Base-by-base conservation (phyloP, 2,329 filamentous ascomycete species). In the Zopfia rhizophila region DNA sequence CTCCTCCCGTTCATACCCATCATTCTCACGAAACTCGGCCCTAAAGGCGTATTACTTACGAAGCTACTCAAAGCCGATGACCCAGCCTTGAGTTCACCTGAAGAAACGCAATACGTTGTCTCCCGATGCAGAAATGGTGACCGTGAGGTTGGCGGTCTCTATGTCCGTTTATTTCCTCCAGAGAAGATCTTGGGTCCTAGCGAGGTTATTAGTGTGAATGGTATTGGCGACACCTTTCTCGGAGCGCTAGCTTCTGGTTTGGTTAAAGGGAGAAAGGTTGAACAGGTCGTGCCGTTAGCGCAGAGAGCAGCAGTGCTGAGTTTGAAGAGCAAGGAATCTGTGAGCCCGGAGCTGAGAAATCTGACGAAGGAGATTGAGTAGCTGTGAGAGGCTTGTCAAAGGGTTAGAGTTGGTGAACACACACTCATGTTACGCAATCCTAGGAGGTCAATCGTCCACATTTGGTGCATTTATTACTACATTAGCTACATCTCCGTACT, bases 161-260 rank as follows among this genome's bases (percentile, higher is more conserved):
- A 97, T 64, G 91, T 97, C 86, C 74, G 85, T 5, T 67, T 87
- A 0, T 75, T 90, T 67, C 84, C 89, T 0, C 78, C 88, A 0
- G 82, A 82, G 1, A 85, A 89, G 65, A 73, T 77, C 12, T 79
- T 96, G 5, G 47, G 59, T 2, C 70, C 76, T 0, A 73, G 81
- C 14, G 84, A 94, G 18, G 79, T 96, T 1, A 85, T 93, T 1
- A 96, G 91, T 33, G 93, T 97, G 7, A 97, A 97, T 68, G 94
- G 93, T 0, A 91, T 91, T 2, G 94, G 94, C 0, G 94, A 99
- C 72, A 97, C 94, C 0, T 92, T 97, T 68, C 78, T 95, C 7
- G 94, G 93, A 0, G 88, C 91, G 11, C 60, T 97, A 44, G 77
- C 96, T n/a, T 88, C 91, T 1, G 90, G 89, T 0, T 68, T 97